phyloP scores from a whole-genome alignment of 1,139 yeast species.

The Saccharomyces hybrid region DNA sequence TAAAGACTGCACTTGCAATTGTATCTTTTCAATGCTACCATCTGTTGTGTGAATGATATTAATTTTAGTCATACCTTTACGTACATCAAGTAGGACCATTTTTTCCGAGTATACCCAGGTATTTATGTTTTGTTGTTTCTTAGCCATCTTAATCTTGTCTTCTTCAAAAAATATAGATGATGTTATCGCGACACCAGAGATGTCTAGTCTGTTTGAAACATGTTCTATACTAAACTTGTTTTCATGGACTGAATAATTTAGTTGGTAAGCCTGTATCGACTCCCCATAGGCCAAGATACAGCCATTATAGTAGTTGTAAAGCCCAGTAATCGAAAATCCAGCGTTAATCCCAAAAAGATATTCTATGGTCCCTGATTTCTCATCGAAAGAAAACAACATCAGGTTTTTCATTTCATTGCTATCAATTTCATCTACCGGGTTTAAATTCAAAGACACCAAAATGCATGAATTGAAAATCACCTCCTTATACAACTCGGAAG shows the following conservation, averaged over 20 bases:
- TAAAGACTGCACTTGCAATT: neutral
- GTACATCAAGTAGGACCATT: neutral
- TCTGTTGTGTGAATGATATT: neutral
- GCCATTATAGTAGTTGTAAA: slow-evolving; percentile 16
- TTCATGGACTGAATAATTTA: slow-evolving; percentile 26
- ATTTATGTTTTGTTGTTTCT: slow-evolving; percentile 4
- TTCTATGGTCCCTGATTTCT: slow-evolving; percentile 18
- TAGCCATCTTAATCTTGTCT: neutral
- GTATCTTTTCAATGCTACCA: neutral
- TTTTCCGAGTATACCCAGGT: neutral
- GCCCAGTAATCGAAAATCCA: slow-evolving; percentile 10
- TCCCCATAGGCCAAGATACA: slow-evolving; percentile 22
- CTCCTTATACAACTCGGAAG: slow-evolving; percentile 19
- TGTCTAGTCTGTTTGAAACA: slow-evolving; percentile 11
- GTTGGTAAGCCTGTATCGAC: slow-evolving; percentile 14
- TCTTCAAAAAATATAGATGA: neutral
- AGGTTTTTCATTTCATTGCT: slow-evolving; percentile 17
- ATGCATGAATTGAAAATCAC: slow-evolving; percentile 20
- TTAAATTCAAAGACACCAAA: slow-evolving; percentile 22
- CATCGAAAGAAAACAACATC: slow-evolving; percentile 25
- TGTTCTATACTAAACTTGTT: slow-evolving; percentile 17
- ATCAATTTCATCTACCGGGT: slow-evolving; percentile 19
- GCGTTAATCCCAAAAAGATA: slow-evolving; percentile 16
- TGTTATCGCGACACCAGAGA: slow-evolving; percentile 13
- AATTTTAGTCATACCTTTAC: neutral